Evolutionary conservation across 2,329 filamentous ascomycete genomes (phyloP).

Genomic region (Aureobasidium vineae): DNA sequence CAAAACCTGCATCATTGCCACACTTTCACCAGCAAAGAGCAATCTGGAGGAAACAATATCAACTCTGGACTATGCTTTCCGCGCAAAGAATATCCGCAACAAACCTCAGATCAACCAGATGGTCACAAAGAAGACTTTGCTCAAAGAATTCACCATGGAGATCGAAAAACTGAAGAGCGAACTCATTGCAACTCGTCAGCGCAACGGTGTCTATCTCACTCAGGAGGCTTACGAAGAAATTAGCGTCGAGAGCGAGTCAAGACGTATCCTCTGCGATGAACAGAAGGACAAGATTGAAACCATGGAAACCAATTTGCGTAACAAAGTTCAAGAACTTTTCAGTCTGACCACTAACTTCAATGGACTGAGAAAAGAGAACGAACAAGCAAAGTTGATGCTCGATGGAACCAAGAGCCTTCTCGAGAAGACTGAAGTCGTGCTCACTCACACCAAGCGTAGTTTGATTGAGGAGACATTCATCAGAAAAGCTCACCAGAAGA

Average conservation of each 20-base stretch:
- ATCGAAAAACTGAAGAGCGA: conserved; percentile 95
- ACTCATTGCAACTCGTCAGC: conserved; percentile 84
- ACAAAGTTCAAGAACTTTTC: conserved; percentile 92
- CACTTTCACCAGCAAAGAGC: conserved; percentile 87
- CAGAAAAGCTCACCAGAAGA: conserved; percentile 79
- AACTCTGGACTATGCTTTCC: conserved; percentile 94
- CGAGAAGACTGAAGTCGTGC: conserved; percentile 81
- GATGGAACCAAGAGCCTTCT: conserved; percentile 78
- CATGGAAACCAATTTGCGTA: conserved; percentile 83
- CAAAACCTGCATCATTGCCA: conserved; percentile 98
- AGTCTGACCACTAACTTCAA: conserved; percentile 83
- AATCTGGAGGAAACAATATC: conserved; percentile 98
- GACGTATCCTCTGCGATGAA: conserved; percentile 87
- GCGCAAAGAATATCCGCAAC: conserved; percentile 97
- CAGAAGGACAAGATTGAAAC: conserved; percentile 89
- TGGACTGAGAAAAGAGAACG: conserved; percentile 84
- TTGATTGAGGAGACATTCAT: conserved; percentile 77
- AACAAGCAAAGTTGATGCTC: conserved; percentile 67
- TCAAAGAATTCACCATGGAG: conserved; percentile 85
- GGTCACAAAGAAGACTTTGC: conserved; percentile 87
- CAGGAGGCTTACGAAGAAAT: conserved; percentile 89
- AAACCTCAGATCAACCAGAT: conserved; percentile 93
- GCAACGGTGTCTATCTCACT: conserved; percentile 92
- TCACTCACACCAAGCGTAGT: conserved; percentile 71
- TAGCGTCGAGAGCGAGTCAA: conserved; percentile 86